phyloP scores from a whole-genome alignment of 257 asterid genomes.

The Solanum tacnaense region DNA sequence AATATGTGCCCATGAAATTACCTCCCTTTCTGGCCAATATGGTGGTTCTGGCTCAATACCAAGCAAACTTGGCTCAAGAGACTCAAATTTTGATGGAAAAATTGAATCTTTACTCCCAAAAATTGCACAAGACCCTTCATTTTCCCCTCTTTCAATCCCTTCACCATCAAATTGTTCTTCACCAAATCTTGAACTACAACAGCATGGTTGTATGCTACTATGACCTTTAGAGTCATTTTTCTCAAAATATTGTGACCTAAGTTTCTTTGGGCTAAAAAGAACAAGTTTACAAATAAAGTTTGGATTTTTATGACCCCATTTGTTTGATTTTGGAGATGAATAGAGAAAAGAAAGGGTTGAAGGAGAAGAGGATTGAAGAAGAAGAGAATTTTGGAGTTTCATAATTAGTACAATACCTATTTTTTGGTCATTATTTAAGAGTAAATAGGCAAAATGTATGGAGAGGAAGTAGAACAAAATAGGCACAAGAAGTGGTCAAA shows the following conservation, averaged over 20 bases:
- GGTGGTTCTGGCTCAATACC: slow-evolving; percentile 76
- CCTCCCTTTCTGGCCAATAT: slow-evolving; percentile 58
- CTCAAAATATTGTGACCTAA: slow-evolving; percentile 16
- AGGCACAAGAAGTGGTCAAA: slow-evolving; percentile 15
- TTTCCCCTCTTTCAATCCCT: slow-evolving; percentile 5
- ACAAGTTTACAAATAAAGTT: not conserved
- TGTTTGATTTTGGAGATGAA: slow-evolving; percentile 1
- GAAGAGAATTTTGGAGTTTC: slow-evolving; percentile 20
- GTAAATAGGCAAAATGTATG: not conserved
- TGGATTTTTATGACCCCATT: slow-evolving; percentile 3
- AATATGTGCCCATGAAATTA: slow-evolving; percentile 26
- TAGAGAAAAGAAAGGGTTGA: not conserved
- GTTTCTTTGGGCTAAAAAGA: slow-evolving; percentile 19
- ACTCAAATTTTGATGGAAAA: slow-evolving; percentile 36
- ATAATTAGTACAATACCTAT: slow-evolving; percentile 20
- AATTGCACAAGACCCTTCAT: slow-evolving; percentile 16
- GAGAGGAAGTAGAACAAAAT: not conserved
- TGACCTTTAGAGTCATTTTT: slow-evolving; percentile 8
- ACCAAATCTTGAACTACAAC: slow-evolving; percentile 22
- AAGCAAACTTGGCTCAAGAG: slow-evolving; percentile 71
- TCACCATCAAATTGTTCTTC: slow-evolving; percentile 7
- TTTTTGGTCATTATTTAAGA: not conserved
- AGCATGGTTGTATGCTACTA: not conserved
- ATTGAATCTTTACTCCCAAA: slow-evolving; percentile 25
- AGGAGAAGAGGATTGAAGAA: slow-evolving; percentile 15